Evolutionary conservation across 2,329 filamentous ascomycete genomes (phyloP), one percentile per base, ranked within the genome.

Genomic region (Esteya vermicola): DNA sequence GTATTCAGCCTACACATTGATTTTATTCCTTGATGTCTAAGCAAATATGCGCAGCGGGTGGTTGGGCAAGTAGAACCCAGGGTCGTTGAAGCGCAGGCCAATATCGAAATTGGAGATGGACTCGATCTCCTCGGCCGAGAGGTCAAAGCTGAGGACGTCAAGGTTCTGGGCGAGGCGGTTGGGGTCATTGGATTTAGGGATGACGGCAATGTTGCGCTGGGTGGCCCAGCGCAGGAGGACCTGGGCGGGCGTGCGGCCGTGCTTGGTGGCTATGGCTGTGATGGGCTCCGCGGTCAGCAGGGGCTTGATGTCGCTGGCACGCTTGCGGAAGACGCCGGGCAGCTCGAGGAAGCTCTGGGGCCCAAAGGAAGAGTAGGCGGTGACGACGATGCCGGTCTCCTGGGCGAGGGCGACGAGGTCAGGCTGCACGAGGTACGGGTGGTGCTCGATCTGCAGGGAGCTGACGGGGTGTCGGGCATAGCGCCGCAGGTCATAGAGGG

Each of bases 201-300:
- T 91, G 50, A 91, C 81, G 36, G 83, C 81, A 42, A 91, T 66
- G 23, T 76, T 76, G 37, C 81, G 71, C 68, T 93, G 85, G 14
- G 85, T 93, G 16, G 84, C 76, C 86, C 86, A 94, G 51, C 85
- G 74, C 50, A 94, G 69, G 45, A 93, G 70, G 21, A 93, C 70
- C 69, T 94, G 85, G 12, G 83, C 81, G 6, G 84, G 70, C 8
- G 78, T 76, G 67, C 81, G 85, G 56, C 64, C 64, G 54, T 84
- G 67, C 65, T 82, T 85, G 51, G 68, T 58, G 16, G 84, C 79
- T 45, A 88, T 70, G 38, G 51, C 56, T 50, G 70, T 75, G 58
- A 93, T 67, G 38, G 68, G 60, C 19, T 30, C 20, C 16, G 85
- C 72, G 54, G 86, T 70, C 56, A 93, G 79, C 43, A 93, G 69